Base-by-base conservation (phyloP, 805 yeast species). In the Maudiozyma saulgeensis region DNA sequence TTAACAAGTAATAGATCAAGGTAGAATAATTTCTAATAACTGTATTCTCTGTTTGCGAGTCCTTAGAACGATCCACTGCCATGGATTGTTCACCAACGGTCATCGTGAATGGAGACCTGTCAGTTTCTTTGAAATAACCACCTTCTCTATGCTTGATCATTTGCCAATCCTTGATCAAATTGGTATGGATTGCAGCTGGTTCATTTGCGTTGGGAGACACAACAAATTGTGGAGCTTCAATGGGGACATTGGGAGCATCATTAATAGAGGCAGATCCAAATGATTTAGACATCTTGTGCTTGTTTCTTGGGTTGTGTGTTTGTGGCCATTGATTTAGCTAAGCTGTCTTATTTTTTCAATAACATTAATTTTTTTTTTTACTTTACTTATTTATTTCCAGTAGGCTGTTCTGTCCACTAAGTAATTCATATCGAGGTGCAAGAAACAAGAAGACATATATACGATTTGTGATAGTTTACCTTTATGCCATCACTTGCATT, bases 101-200 rank as follows among this genome's bases (percentile, higher is more conserved):
- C 71, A 75, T 67, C 2, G 52, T 45, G 45, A 69, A 72, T 2
- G 76, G 74, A 8, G 80, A 71, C 50, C 80, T 69, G 54, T 78
- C 81, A 0, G 83, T 79, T 53, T 79, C 81, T 45, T 68, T 75
- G 58, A 72, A 79, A 56, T 72, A 79, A 0, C 82, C 83, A 45
- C 82, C 82, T 60, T 78, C 82, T 47, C 68, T 73, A 58, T 79
- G 82, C 19, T 69, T 69, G 7, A 65, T 56, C 19, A 77, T 58
- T 4, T 63, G 53, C 44, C 73, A 62, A 9, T 67, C 61, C 11
- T 64, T 52, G 42, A 74, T 72, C 18, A 76, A 52, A n/a, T 59
- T 53, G 23, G 57, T 53, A 18, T 73, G 58, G 2, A 41, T 13
- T 12, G 38, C 23, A 35, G 11, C n/a, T 21, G 47, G 50, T 9